Percentiles rank a stretch among this genome's conserved stretches.
phyloP scores from a whole-genome alignment of 2,329 filamentous ascomycete genomes.

The Exophiala sideris region DNA sequence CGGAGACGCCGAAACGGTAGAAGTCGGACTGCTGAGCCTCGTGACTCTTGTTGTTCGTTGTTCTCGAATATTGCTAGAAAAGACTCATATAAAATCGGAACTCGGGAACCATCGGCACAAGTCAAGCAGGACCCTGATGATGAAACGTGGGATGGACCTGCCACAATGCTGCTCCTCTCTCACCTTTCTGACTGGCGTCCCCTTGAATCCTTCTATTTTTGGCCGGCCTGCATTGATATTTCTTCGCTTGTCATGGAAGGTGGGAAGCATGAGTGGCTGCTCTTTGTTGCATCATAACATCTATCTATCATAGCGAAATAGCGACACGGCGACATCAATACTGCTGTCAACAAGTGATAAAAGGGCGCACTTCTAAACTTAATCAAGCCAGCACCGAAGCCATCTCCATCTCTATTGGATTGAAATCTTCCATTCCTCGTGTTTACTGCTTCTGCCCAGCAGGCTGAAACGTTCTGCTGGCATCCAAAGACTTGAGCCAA shows the following conservation, averaged over 20 bases:
- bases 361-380: constrained; percentile 2
- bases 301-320: neutral
- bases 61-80: neutral
- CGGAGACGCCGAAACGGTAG: neutral
- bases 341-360: neutral
- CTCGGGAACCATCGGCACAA: neutral
- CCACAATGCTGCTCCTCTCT: neutral
- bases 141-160: neutral
- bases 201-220: neutral
- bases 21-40: neutral
- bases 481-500: neutral
- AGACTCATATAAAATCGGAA: neutral
- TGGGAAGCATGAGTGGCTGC: neutral
- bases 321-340: neutral
- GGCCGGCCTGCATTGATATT: neutral
- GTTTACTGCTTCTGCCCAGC: constrained; percentile 2
- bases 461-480: constrained; percentile 23
- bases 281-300: neutral
- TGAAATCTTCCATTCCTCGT: constrained; percentile 12
- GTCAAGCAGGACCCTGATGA: neutral
- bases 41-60: neutral
- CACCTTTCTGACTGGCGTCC: neutral
- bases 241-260: neutral
- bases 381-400: neutral
- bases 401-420: neutral